A percentile compares a stretch with the other conserved stretches of the same genome.
phyloP scores from a whole-genome alignment of 164 flowering plant species.

The Berberis thunbergii region DNA sequence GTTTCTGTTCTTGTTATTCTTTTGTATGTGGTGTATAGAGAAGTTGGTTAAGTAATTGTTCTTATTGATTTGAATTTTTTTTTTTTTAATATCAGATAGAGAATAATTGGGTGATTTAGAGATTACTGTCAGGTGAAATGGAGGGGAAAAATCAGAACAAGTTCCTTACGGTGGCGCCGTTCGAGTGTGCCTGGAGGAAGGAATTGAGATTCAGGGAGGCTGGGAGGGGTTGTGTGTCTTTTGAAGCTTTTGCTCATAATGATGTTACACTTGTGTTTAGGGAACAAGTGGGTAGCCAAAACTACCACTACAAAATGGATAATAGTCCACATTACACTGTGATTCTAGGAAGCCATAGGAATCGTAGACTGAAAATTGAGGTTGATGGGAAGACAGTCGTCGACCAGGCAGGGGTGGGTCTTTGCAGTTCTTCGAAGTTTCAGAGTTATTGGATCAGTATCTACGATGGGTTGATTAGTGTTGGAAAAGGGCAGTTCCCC shows the following conservation, averaged over 20 bases:
- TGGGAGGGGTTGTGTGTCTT: conserved; percentile 92
- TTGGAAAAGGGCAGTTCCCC: conserved; percentile 85
- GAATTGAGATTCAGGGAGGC: conserved; percentile 80
- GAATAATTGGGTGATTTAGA: neutral
- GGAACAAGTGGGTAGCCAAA: conserved; percentile 84
- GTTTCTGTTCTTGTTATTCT: no score
- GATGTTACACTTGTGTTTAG: conserved; percentile 89
- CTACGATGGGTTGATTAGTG: conserved; percentile 83
- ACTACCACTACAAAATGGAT: conserved; percentile 83
- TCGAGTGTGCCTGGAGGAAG: conserved; percentile 87
- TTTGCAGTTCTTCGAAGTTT: conserved; percentile 69
- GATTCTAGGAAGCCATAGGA: conserved; percentile 81
- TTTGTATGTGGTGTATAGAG: no score
- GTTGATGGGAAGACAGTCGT: conserved; percentile 82
- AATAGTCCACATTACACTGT: conserved; percentile 85
- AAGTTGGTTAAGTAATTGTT: neutral
- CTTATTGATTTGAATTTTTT: neutral
- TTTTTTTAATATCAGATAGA: neutral
- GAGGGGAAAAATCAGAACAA: conserved; percentile 46
- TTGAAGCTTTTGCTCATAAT: conserved; percentile 91
- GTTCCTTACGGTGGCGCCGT: conserved; percentile 86
- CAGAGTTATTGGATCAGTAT: conserved; percentile 96
- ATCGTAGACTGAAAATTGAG: conserved; percentile 67
- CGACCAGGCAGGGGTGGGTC: conserved; percentile 66
- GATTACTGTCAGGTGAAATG: conserved; percentile 16